Conservation (phyloP, 495 filamentous ascomycete species). For the Tetracladium marchalianum region DNA sequence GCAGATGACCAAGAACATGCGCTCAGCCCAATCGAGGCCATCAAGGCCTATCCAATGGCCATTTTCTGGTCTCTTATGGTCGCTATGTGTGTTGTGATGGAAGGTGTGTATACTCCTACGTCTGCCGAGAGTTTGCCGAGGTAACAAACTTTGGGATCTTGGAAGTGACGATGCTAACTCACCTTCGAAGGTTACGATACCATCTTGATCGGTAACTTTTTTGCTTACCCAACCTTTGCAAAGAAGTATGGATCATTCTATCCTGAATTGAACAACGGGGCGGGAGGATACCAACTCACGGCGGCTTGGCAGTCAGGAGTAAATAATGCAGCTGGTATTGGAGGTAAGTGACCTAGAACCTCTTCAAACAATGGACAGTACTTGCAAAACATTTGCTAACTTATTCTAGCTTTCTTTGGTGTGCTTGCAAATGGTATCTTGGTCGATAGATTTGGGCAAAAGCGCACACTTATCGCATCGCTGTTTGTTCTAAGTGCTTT, state of each 20-base stretch:
- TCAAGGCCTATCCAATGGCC: constrained; percentile 29
- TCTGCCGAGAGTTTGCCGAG: not conserved
- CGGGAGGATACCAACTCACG: constrained; percentile 19
- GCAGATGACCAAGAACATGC: constrained; percentile 14
- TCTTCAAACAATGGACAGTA: constrained; percentile 28
- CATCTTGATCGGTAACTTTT: constrained; percentile 25
- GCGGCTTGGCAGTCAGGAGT: constrained; percentile 37
- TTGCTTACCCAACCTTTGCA: constrained; percentile 25
- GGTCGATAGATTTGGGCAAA: constrained; percentile 33
- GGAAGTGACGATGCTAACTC: not conserved
- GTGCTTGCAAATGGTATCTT: constrained; percentile 32
- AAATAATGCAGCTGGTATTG: constrained; percentile 29
- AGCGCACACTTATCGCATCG: constrained; percentile 30
- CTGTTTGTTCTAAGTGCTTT: constrained; percentile 31
- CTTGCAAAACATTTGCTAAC: constrained; percentile 38
- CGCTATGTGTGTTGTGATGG: constrained; percentile 32
- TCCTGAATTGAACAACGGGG: not conserved
- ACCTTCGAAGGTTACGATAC: constrained; percentile 28
- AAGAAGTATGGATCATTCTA: constrained; percentile 24
- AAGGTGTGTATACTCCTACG: constrained; percentile 18
- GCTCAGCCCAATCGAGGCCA: constrained; percentile 14
- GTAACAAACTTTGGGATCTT: too few species aligned
- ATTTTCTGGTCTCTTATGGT: constrained; percentile 19
- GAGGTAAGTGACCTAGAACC: constrained; percentile 35
- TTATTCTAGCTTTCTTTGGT: constrained; percentile 22